phyloP scores from a whole-genome alignment of 768 basidiomycete species.

The Piloderma croceum region DNA sequence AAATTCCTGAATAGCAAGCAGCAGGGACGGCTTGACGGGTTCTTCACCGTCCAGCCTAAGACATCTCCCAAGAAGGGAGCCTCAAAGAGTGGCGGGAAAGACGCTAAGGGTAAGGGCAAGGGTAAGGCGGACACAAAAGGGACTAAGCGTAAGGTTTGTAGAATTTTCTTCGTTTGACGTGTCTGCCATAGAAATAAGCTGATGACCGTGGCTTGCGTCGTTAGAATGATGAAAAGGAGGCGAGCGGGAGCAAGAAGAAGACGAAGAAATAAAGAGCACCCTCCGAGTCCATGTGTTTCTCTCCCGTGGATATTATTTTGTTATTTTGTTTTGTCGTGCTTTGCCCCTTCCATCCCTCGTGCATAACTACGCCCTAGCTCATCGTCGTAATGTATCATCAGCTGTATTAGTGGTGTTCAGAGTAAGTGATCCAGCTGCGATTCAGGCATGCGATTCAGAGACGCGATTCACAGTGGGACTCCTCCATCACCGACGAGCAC shows the following conservation, averaged over 20 bases:
- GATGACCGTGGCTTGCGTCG: conserved; percentile 1
- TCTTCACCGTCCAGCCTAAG: conserved; percentile 66
- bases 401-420: too few species aligned
- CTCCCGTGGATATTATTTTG: too few species aligned
- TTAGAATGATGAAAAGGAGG: conserved; percentile 38
- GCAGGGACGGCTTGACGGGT: conserved; percentile 93
- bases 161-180: conserved; percentile 1
- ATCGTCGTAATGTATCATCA: too few species aligned
- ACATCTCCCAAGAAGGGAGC: conserved; percentile 42
- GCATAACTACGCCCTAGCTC: too few species aligned
- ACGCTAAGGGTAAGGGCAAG: conserved; percentile 33
- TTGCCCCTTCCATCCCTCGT: too few species aligned
- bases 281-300: too few species aligned
- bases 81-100: conserved; percentile 25
- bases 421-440: too few species aligned
- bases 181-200: neutral
- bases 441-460: too few species aligned
- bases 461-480: too few species aligned
- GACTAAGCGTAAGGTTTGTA: conserved; percentile 51
- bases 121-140: conserved; percentile 35
- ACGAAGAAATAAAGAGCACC: conserved; percentile 34
- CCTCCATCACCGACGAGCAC: conserved; percentile 51
- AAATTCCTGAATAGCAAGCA: conserved; percentile 88
- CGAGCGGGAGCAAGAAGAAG: conserved; percentile 31
- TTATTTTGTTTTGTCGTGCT: too few species aligned